Conservation (phyloP, 345 rosid species). For the Limnanthes douglasii region DNA sequence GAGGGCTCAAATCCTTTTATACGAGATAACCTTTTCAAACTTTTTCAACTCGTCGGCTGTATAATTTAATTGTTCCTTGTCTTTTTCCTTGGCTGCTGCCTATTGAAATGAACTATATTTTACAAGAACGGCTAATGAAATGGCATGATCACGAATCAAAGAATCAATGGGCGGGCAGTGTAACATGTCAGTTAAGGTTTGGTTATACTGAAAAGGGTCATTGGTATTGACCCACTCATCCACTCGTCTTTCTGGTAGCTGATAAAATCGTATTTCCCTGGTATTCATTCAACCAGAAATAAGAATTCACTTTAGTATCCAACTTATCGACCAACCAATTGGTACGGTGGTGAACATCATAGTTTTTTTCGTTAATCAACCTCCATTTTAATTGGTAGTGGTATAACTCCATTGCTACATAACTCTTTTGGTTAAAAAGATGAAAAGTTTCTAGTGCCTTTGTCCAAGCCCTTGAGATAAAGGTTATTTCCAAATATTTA, state of each 20-base stretch:
- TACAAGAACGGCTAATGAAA: conserved; percentile 44
- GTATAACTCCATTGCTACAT: conserved; percentile 85
- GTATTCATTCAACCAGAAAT: conserved; percentile 93
- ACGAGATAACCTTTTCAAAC: no score
- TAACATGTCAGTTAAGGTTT: conserved; percentile 45
- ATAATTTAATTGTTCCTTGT: no score
- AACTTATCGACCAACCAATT: conserved; percentile 96
- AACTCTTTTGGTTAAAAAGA: conserved; percentile 68
- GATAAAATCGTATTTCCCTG: conserved; percentile 61
- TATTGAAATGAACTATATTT: no score
- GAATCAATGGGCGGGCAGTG: conserved; percentile 54
- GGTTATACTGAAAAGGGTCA: conserved; percentile 44
- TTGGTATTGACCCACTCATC: conserved; percentile 68
- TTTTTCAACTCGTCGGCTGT: no score
- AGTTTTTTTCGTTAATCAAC: conserved; percentile 54
- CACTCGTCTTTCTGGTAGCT: conserved; percentile 87
- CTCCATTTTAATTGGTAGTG: conserved; percentile 74
- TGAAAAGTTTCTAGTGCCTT: conserved; percentile 46
- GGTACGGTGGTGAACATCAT: conserved; percentile 48
- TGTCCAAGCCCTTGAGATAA: conserved; percentile 50
- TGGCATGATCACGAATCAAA: conserved; percentile 63
- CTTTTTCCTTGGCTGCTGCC: no score
- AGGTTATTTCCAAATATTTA: conserved; percentile 2
- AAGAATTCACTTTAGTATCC: conserved; percentile 82
- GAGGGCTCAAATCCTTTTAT: no score